Conservation (phyloP, 1,284 basidiomycete genomes). For the Leccinum angustisporum region DNA sequence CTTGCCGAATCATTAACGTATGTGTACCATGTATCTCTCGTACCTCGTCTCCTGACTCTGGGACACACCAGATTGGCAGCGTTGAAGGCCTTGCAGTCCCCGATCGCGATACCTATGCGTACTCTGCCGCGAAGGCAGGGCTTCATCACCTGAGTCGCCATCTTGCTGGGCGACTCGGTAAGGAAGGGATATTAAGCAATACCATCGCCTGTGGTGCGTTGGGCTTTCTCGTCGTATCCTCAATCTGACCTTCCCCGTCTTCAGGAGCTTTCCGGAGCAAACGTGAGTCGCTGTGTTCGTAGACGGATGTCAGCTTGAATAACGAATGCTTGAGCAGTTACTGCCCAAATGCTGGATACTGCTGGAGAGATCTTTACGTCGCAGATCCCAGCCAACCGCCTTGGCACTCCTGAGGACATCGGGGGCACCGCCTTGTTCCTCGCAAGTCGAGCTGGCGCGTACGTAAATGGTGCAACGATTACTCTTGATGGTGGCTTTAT, state of each 20-base stretch:
- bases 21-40: conserved; percentile 18
- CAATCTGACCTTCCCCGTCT: not conserved
- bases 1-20: conserved; percentile 65
- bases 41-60: not conserved
- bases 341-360: conserved; percentile 54
- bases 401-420: conserved; percentile 65
- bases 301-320: not conserved
- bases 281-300: conserved; percentile 35
- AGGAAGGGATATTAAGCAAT: conserved; percentile 65
- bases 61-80: conserved; percentile 54
- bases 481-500: conserved; percentile 57
- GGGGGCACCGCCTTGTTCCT: conserved; percentile 64
- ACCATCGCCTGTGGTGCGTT: conserved; percentile 63
- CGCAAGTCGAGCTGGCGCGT: conserved; percentile 57
- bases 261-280: conserved; percentile 51
- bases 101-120: conserved; percentile 65
- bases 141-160: conserved; percentile 64
- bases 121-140: conserved; percentile 65
- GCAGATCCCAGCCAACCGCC: conserved; percentile 51
- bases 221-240: not conserved
- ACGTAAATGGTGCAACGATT: conserved; percentile 64
- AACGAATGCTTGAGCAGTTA: conserved; percentile 45
- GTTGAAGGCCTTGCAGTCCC: conserved; percentile 58
- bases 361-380: conserved; percentile 47
- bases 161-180: conserved; percentile 59